Evolutionary conservation across 495 filamentous ascomycete species (phyloP), one percentile per base, ranked within the genome.

Genomic region (Choiromyces venosus): DNA sequence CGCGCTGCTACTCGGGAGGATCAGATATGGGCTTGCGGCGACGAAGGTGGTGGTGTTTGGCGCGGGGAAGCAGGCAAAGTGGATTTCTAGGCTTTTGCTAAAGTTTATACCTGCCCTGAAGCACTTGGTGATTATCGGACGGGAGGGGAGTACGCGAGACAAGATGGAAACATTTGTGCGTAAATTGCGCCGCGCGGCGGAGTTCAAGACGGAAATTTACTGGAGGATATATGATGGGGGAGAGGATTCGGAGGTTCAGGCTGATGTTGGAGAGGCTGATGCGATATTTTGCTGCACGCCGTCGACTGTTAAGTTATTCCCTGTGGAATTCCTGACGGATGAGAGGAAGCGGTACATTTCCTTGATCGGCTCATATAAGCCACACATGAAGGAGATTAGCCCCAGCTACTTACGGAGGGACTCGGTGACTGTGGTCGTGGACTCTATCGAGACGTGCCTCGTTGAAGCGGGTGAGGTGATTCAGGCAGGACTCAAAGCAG

Each of bases 381-480:
- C 88, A 21, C 85, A 92, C 70, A 98, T 98, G 95, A 83, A 89
- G 38, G 95, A 99, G 82, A 74, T 99, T 37, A 91, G 93, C 21
- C 87, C 87, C 6, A 91, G 91, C 42, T 86, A 97, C 44, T 83
- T 99, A 4, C 81, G 83, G 10, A 89, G 84, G 33, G 86, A 89
- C 75, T 91, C 92, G 25, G 92, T 92, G 0, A 90, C 91, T 1
- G 85, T 95, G 39, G 85, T 97, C 6, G 94, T 97, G 16, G 94
- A 98, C 81, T 92, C 89, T 40, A 83, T 93, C 0, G 88, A 91
- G 25, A 91, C 89, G 6, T 93, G 92, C 70, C 77, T 97, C 74
- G 88, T 89, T 77, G 93, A 97, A 79, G 91, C 94, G 0, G 95
- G 95, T 7, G 95, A 99, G 84, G 84, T 99, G 69, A 90, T 94